Evolutionary conservation across 2,329 filamentous ascomycete species (phyloP), one percentile per base, ranked within the genome.

Genomic region (Diaporthe sp.): DNA sequence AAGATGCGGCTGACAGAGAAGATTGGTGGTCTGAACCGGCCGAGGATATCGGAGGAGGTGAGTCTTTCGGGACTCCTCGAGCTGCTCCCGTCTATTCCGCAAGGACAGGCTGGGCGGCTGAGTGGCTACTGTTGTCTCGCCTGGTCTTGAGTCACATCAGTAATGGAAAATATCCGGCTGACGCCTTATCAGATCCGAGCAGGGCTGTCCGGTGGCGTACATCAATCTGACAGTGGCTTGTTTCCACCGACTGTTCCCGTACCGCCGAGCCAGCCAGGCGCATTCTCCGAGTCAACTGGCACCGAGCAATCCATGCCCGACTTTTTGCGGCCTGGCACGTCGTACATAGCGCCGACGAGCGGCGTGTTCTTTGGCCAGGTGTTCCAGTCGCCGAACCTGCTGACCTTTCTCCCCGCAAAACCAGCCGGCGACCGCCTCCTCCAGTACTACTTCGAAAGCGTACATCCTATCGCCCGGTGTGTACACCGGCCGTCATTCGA

Each of bases 1-100:
- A 93, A 90, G 81, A 90, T 95, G 88, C 90, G 90, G 75, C 91
- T 95, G 76, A 94, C 92, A 3, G 94, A 95, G 80, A 88, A 93
- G 51, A 91, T 95, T 77, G 94, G 94, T 22, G 93, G 93, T 0
- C 89, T 94, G 78, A 92, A 94, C 58, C 87, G 93, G 61, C 93
- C 94, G 3, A 91, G 92, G 79, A 88, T 95, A 75, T 88, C 90
- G 5, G 92, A 95, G 82, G 93, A 95, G 86, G 91, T 94, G 85
- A 78, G 85, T 74, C 49, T 12, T 8, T 17, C 6, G 39, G 17
- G 13, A 9, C 5, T 72, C n/a, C 55, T 62, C 12, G 10, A 25
- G 25, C 19, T 53, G 53, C 37, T 19, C 12, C 34, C 17, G 25
- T 37, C 58, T 3, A 37, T 19, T 25, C 3, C 31, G 1, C n/a